phyloP scores from a whole-genome alignment of 352 stramenopile genomes.

The Phytophthora pini region DNA sequence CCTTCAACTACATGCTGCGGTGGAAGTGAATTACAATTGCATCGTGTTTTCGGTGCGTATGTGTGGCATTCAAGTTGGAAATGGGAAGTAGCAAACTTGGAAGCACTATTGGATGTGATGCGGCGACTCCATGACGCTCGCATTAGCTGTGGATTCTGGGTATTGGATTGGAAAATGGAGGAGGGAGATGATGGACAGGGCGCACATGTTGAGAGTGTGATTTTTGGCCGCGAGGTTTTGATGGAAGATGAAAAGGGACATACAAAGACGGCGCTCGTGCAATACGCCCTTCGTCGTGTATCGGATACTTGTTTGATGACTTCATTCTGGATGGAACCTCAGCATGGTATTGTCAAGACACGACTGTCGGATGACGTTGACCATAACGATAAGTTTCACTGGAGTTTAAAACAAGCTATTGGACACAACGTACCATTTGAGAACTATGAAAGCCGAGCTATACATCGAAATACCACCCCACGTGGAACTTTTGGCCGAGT shows the following conservation, averaged over 20 bases:
- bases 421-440: constrained; percentile 70
- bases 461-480: constrained; percentile 10
- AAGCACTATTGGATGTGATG: constrained; percentile 70
- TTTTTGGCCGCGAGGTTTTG: constrained; percentile 83
- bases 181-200: constrained; percentile 60
- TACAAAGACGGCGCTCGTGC: constrained; percentile 74
- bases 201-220: constrained; percentile 66
- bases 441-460: constrained; percentile 33
- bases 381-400: constrained; percentile 68
- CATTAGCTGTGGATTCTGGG: constrained; percentile 81
- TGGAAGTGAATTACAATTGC: constrained; percentile 76
- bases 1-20: constrained; percentile 71
- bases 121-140: constrained; percentile 71
- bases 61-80: constrained; percentile 90
- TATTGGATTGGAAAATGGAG: constrained; percentile 82
- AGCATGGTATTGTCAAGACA: constrained; percentile 75
- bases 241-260: constrained; percentile 85
- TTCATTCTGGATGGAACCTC: constrained; percentile 91
- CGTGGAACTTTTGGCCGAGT: constrained; percentile 10
- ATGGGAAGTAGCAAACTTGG: constrained; percentile 74
- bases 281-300: constrained; percentile 80
- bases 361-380: constrained; percentile 52
- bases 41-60: constrained; percentile 84
- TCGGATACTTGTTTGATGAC: constrained; percentile 85
- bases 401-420: constrained; percentile 71